These are phyloP conservation scores for Candida michaelii DNA, from an alignment of 805 yeast genomes.

Conservation along the genomic window DNA sequence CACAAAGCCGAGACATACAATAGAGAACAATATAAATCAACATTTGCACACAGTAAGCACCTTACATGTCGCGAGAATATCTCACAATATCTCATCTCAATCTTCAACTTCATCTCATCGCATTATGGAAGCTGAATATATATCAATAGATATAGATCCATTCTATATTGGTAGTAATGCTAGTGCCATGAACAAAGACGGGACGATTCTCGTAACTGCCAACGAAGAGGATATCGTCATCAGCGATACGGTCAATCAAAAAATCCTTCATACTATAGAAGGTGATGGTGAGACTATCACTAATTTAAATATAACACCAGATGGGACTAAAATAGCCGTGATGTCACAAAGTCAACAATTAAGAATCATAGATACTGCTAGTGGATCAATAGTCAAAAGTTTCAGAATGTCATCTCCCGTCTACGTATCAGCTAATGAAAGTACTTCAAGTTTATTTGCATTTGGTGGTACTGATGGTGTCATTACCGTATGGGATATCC, in stretches of 20 bases:
- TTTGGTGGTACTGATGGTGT: slow-evolving; percentile 96
- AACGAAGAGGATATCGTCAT: slow-evolving; percentile 74
- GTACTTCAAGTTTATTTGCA: slow-evolving; percentile 82
- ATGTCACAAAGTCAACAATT: slow-evolving; percentile 84
- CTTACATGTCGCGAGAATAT: too few species aligned
- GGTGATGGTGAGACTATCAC: slow-evolving; percentile 88
- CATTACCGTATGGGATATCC: slow-evolving; percentile 88
- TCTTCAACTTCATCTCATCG: slow-evolving; percentile 11
- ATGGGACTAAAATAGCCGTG: slow-evolving; percentile 66
- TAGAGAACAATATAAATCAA: too few species aligned
- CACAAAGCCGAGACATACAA: too few species aligned
- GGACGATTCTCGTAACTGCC: slow-evolving; percentile 72
- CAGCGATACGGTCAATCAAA: slow-evolving; percentile 60
- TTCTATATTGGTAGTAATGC: slow-evolving; percentile 84
- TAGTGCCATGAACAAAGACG: slow-evolving; percentile 65
- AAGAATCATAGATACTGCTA: slow-evolving; percentile 55
- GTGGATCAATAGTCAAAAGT: slow-evolving; percentile 42
- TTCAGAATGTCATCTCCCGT: slow-evolving; percentile 76
- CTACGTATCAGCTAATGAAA: slow-evolving; percentile 72
- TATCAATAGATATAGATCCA: slow-evolving; percentile 62
- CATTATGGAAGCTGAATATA: slow-evolving; percentile 38
- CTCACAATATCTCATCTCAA: too few species aligned
- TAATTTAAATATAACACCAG: slow-evolving; percentile 72
- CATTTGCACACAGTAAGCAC: too few species aligned
- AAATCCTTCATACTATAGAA: slow-evolving; percentile 58